Evolutionary conservation across 345 rosid genomes (phyloP), one percentile per base, ranked within the genome.

Genomic region (Moringa oleifera): DNA sequence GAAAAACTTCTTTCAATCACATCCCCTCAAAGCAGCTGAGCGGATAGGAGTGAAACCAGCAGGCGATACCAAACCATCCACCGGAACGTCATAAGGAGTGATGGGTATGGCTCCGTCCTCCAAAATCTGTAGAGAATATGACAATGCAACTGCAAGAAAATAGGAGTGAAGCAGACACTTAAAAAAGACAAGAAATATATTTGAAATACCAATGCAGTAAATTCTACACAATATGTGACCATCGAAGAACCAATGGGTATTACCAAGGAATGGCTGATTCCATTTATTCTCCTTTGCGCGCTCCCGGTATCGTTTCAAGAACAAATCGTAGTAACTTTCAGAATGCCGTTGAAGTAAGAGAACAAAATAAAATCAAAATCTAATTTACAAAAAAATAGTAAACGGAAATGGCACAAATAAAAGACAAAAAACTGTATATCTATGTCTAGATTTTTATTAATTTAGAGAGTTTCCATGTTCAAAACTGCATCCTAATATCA

Each of bases 21-120:
- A 62, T 72, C 72, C 69, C 50, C 69, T 59, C 15, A 63, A 52
- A 25, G 97, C 92, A 67, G 77, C 73, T n/a, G 69, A 71, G 73
- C 68, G 78, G 50, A 85, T 81, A 51, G 83, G 88, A 73, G 79
- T 73, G 45, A 83, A 75, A n/a, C 96, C 92, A 53, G 89, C 72
- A 23, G 95, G 85, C 68, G 95, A 68, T 60, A 88, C 85, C 37
- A 94, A 80, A 64, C 92, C 96, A 70, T 88, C 96, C 45, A 90
- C 79, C 25, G 72, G 71, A 24, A 85, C 73, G 71, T 94, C 97
- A 41, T 73, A 64, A 15, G 77, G 63, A 63, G 97, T 85, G 33
- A 83, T 55, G 19, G 97, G 83, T 69, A 94, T 76, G 58, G 67
- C 61, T 72, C 74, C 91, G 17, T 85, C 88, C 65, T 94, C 92